Percentiles rank a stretch among this genome's conserved stretches.
These are phyloP conservation scores for Pseudotsuga menziesii DNA, from an alignment of 75 land plant genomes.

Conservation along the genomic window DNA sequence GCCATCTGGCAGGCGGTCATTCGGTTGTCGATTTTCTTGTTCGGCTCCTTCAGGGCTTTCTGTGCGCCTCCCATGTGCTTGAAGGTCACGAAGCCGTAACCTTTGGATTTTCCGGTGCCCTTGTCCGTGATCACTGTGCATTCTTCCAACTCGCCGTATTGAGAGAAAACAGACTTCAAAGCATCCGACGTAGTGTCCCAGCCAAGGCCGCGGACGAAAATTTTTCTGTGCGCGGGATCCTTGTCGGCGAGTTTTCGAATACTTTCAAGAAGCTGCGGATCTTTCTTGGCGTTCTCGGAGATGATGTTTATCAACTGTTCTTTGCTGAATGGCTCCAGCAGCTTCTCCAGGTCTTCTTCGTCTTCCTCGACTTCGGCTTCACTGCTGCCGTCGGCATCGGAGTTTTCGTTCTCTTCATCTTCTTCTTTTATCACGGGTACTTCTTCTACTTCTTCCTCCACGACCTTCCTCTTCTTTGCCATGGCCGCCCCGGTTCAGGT, in stretches of 20 bases:
- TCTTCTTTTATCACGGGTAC: background rate
- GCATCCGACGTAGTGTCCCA: slow-evolving; percentile 55
- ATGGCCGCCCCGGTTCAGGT: slow-evolving; percentile 8
- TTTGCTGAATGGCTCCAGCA: slow-evolving; percentile 45
- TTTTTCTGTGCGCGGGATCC: slow-evolving; percentile 54
- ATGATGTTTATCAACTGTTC: slow-evolving; percentile 46
- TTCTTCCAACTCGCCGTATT: slow-evolving; percentile 63
- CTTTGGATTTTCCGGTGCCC: slow-evolving; percentile 54
- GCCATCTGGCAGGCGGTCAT: slow-evolving; percentile 61
- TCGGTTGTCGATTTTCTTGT: slow-evolving; percentile 54
- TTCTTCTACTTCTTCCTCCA: slow-evolving; percentile 15
- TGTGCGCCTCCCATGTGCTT: slow-evolving; percentile 37
- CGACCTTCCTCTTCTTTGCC: slow-evolving; percentile 22
- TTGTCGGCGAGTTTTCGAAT: slow-evolving; percentile 33
- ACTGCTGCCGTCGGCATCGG: background rate
- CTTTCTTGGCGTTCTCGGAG: slow-evolving; percentile 16
- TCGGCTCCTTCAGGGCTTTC: slow-evolving; percentile 52
- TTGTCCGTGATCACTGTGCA: slow-evolving; percentile 45
- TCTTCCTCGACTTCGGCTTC: slow-evolving; percentile 14
- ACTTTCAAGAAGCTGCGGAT: slow-evolving; percentile 17
- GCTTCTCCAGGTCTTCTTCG: slow-evolving; percentile 19
- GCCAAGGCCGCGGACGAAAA: slow-evolving; percentile 65
- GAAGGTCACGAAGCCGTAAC: slow-evolving; percentile 58
- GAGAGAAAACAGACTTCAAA: slow-evolving; percentile 20
- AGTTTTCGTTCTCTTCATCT: slow-evolving; percentile 7